A percentile compares a stretch with the other conserved stretches of the same genome.
Evolutionary conservation across 768 basidiomycete genomes (phyloP).

Genomic region (Tylopilus plumbeoviolaceoides): DNA sequence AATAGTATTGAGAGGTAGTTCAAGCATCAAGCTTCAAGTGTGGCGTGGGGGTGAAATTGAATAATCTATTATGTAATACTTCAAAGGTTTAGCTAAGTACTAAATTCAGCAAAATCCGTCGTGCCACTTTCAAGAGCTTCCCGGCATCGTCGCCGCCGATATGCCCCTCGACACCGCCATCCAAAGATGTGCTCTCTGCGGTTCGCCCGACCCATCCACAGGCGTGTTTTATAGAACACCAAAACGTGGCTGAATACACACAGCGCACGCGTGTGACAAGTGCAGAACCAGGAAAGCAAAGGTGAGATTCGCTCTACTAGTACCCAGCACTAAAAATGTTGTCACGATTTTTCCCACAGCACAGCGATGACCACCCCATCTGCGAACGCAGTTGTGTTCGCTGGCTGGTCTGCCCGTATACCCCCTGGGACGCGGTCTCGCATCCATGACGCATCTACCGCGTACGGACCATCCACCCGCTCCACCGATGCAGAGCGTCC

Average conservation of each 20-base stretch:
- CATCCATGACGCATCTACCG: too few relatives aligned
- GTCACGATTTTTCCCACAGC: slow-evolving; percentile 42
- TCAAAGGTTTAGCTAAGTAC: too few relatives aligned
- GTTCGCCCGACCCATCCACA: slow-evolving; percentile 59
- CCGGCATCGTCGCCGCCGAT: too few relatives aligned
- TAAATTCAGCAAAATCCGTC: too few relatives aligned
- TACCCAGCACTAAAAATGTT: too few relatives aligned
- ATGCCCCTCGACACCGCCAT: too few relatives aligned
- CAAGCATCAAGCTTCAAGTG: too few relatives aligned
- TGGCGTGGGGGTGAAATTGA: too few relatives aligned
- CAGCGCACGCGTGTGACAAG: slow-evolving; percentile 70
- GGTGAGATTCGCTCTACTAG: slow-evolving; percentile 41
- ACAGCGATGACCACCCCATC: slow-evolving; percentile 65
- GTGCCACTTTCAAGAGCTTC: too few relatives aligned
- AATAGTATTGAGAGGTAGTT: too few relatives aligned
- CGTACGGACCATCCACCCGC: not conserved
- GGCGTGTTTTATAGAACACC: slow-evolving; percentile 64
- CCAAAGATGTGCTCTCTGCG: slow-evolving; percentile 36
- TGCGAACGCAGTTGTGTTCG: slow-evolving; percentile 62
- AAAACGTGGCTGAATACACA: slow-evolving; percentile 62
- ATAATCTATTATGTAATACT: too few relatives aligned
- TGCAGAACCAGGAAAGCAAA: slow-evolving; percentile 85
- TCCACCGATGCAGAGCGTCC: too few relatives aligned
- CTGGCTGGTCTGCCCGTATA: slow-evolving; percentile 67
- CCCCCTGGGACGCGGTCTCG: slow-evolving; percentile 26